Evolutionary conservation across 2,329 filamentous ascomycete genomes (phyloP).

Genomic region (Fusarium humuli): DNA sequence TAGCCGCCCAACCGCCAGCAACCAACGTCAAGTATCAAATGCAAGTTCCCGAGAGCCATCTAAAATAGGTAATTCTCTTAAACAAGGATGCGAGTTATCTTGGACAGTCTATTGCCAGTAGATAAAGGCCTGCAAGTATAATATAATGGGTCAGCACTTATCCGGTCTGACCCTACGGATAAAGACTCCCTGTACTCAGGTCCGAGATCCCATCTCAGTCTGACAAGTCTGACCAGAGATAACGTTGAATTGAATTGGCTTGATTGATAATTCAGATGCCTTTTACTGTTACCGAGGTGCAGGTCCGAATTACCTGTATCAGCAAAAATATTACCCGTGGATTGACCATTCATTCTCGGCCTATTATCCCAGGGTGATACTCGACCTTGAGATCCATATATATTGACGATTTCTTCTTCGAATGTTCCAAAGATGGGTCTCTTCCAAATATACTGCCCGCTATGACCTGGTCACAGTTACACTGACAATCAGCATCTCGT

Average conservation of each 20-base stretch:
- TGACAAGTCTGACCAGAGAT: slow-evolving; percentile 2
- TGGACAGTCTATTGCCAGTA: background rate
- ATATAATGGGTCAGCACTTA: slow-evolving; percentile 4
- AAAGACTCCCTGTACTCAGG: slow-evolving; percentile 7
- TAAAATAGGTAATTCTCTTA: background rate
- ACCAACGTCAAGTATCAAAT: background rate
- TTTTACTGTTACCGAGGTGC: slow-evolving; percentile 7
- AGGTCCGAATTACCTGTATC: slow-evolving; percentile 10
- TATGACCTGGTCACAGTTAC: background rate
- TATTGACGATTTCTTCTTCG: background rate
- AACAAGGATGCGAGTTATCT: background rate
- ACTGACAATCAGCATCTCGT: slow-evolving; percentile 3
- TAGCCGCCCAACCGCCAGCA: slow-evolving; percentile 22
- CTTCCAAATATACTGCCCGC: background rate
- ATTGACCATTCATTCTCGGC: background rate
- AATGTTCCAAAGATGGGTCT: background rate
- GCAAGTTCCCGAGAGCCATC: background rate
- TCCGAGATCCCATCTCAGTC: slow-evolving; percentile 14
- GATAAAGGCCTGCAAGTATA: slow-evolving; percentile 4
- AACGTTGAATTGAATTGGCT: slow-evolving; percentile 1
- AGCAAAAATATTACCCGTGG: background rate
- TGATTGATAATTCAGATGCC: slow-evolving; percentile 4
- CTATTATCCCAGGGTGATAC: background rate
- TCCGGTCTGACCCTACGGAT: slow-evolving; percentile 23
- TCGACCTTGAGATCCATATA: background rate